Evolutionary conservation across 129 eudicot species (phyloP).

Genomic region (Tanacetum coccineum): DNA sequence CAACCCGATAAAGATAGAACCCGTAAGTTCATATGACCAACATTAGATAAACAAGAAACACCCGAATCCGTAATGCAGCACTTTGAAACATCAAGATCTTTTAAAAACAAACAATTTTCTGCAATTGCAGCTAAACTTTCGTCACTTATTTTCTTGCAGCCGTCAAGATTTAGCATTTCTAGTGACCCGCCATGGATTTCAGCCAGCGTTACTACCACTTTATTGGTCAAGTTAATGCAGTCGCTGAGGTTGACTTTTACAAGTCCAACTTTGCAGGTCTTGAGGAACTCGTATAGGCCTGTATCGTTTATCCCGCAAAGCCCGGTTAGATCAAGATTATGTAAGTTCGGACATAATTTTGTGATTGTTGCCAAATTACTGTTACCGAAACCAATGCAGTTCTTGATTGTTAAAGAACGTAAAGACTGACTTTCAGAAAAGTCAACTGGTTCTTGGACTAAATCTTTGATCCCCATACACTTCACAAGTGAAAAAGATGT

Average conservation of each 20-base stretch:
- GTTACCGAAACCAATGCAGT: conserved; percentile 61
- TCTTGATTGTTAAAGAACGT: conserved; percentile 57
- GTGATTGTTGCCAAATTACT: conserved; percentile 56
- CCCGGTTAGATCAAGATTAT: conserved; percentile 73
- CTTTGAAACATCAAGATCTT: conserved; percentile 79
- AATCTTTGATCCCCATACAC: conserved; percentile 73
- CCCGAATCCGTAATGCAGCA: conserved; percentile 69
- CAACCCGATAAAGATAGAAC: conserved; percentile 83
- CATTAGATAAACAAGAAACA: conserved; percentile 44
- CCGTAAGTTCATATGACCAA: conserved; percentile 41
- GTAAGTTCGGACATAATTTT: conserved; percentile 61
- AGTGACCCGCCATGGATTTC: conserved; percentile 68
- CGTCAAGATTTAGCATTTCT: conserved; percentile 67
- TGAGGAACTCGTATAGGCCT: conserved; percentile 52
- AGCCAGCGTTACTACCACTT: conserved; percentile 40
- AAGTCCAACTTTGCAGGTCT: conserved; percentile 49
- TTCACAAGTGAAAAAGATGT: conserved; percentile 71
- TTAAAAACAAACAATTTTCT: conserved; percentile 46
- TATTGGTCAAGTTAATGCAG: conserved; percentile 60
- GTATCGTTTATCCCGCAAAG: conserved; percentile 56
- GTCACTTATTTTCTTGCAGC: conserved; percentile 64
- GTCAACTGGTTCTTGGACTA: conserved; percentile 27
- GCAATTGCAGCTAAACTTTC: conserved; percentile 57
- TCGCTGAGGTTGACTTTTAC: conserved; percentile 59
- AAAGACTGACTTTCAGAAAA: conserved; percentile 55